These are phyloP conservation scores for Trichoderma sp. DNA, from an alignment of 2,329 filamentous ascomycete genomes.

Conservation along the genomic window DNA sequence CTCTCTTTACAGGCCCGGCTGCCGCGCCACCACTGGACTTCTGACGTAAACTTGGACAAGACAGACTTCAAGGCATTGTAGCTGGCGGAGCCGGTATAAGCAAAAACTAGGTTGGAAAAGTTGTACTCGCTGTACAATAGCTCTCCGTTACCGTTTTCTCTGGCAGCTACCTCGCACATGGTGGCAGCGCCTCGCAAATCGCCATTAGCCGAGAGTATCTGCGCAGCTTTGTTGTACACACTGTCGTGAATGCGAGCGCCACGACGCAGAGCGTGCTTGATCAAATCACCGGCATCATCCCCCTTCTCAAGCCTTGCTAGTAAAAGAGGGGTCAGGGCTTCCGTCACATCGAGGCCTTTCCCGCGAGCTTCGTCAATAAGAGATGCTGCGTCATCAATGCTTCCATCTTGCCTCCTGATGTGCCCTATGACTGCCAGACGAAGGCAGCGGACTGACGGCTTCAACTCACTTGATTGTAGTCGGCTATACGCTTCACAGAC, in stretches of 20 bases:
- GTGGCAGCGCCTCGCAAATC: conserved; percentile 34
- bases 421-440: conserved; percentile 50
- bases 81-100: conserved; percentile 35
- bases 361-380: conserved; percentile 44
- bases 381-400: conserved; percentile 36
- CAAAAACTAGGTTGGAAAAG: conserved; percentile 40
- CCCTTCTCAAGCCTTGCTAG: conserved; percentile 40
- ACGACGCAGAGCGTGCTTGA: conserved; percentile 32
- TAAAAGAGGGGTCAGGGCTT: conserved; percentile 43
- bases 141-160: conserved; percentile 39
- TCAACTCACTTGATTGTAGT: conserved; percentile 38
- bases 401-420: conserved; percentile 35
- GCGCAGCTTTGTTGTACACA: conserved; percentile 40
- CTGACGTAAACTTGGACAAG: conserved; percentile 35
- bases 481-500: conserved; percentile 44
- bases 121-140: conserved; percentile 41
- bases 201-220: conserved; percentile 33
- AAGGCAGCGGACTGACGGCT: conserved; percentile 44
- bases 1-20: conserved; percentile 40
- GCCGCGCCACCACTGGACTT: conserved; percentile 40
- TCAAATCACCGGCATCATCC: conserved; percentile 29
- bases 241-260: conserved; percentile 38
- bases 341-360: conserved; percentile 45
- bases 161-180: conserved; percentile 40
- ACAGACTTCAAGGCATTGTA: conserved; percentile 37